Base-by-base conservation (phyloP, 805 yeast genomes). In the Starmerella asiatica region DNA sequence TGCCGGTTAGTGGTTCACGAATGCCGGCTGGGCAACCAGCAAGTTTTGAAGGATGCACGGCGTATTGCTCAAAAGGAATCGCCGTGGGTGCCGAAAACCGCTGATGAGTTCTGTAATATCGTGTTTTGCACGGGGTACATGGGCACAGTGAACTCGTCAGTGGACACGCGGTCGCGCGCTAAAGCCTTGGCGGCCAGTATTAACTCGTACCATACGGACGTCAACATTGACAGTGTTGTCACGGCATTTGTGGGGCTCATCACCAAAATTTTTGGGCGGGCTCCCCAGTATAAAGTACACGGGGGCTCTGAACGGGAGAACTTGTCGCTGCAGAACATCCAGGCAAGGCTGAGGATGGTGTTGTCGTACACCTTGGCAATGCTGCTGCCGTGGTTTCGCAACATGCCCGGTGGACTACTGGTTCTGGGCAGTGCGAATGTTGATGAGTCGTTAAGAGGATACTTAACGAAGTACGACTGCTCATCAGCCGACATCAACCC, bases 401-500 rank as follows among this genome's bases (percentile, higher is more conserved):
- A 79, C 6, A 62, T 73, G 35, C 65, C 69, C 17, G 84, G 84
- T 3, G 96, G 97, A 0, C 61, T 91, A 36, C 65, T 91, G 29
- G 99, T 91, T 6, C 67, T 91, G 37, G 98, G 98, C 1, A 79
- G 93, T 54, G 96, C 97, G 3, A 91, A 91, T 56, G 98, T 91
- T 12, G 99, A 91, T 60, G 99, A 91, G 58, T 85, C 94, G 52
- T 64, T 91, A 44, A 68, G 99, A 44, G 99, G 99, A 0, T 91
- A 91, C 55, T 66, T 91, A 55, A 91, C 99, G 8, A 91, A 91
- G 57, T 91, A 91, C 60, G 99, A 91, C 59, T 85, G 96, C 59
- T 86, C 97, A 3, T 77, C 93, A 15, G 98, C 98, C 1, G 99
- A 91, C 62, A 73, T 91, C 44, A 91, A 91, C 56, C 99, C 99